Base-by-base conservation (phyloP, 129 eudicot species). In the Arctium lappa region DNA sequence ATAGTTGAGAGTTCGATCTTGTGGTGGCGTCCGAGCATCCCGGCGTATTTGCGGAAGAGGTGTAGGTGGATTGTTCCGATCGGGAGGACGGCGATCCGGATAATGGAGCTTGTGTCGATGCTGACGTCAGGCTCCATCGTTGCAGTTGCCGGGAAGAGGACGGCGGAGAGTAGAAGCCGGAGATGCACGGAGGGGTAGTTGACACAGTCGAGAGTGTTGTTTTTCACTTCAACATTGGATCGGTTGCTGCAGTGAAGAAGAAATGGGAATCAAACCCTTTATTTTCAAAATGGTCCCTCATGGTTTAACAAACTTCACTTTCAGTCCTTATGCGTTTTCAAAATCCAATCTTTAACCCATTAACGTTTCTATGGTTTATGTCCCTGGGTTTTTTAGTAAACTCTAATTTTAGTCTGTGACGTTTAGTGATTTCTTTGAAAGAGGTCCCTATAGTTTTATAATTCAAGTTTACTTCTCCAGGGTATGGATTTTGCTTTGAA, bases 111-210 rank as follows among this genome's bases (percentile, higher is more conserved):
- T 8, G 97, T 88, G 6, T 90, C 99, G 85, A 95, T 91, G 92
- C 99, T 91, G 73, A 91, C 99, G 84, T 95, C 99, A 34, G 99
- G 99, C 79, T 93, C 99, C 99, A 95, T 86, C 31, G 44, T 78
- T 69, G 68, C 53, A 31, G 42, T 6, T 18, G 73, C n/a, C 37
- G 86, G 71, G 10, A 16, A 9, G 37, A 18, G 18, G 31, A 53
- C 2, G 73, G 32, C 15, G 48, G 60, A 40, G n/a, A 34, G 82
- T 60, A 42, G 8, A 73, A 34, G 75, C 31, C 30, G 75, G 60
- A 39, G 60, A 18, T 27, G 36, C 22, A 31, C 36, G 78, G 78
- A 40, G 63, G 78, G 36, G 79, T 16, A n/a, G 66, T 75, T 75
- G 79, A 66, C 33, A 75, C 79, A 75, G 79, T 46, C 18, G 79